These are phyloP conservation scores for Trichoderma gamsii DNA, from an alignment of 495 filamentous ascomycete genomes.

Conservation along the genomic window DNA sequence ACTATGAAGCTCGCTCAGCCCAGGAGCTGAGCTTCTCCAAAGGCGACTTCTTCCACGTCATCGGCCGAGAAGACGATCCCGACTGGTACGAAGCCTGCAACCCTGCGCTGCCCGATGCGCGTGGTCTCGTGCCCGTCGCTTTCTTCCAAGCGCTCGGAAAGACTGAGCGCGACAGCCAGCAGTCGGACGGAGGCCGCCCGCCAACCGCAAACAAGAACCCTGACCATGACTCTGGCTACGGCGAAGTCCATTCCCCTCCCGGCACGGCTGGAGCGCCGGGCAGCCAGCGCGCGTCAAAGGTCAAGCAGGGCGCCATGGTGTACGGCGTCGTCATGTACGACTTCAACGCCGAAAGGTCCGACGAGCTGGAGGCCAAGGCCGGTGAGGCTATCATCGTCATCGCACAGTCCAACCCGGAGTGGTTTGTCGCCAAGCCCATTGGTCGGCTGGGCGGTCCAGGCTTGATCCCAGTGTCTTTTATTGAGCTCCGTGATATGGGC, in stretches of 20 bases:
- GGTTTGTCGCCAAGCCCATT: constrained; percentile 99
- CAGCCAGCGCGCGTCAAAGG: constrained; percentile 44
- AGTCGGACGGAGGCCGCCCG: constrained; percentile 61
- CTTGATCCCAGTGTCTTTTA: constrained; percentile 92
- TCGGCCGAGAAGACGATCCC: constrained; percentile 86
- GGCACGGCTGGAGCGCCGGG: not conserved
- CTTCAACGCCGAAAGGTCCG: constrained; percentile 88
- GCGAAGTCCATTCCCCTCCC: constrained; percentile 46
- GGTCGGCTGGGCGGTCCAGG: constrained; percentile 89
- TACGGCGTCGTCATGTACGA: constrained; percentile 97
- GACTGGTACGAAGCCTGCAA: constrained; percentile 99
- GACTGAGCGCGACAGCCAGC: constrained; percentile 78
- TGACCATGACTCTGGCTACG: constrained; percentile 75
- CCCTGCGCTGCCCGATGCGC: constrained; percentile 77
- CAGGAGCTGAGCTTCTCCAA: constrained; percentile 86
- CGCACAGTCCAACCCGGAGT: constrained; percentile 98
- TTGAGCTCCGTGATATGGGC: constrained; percentile 92
- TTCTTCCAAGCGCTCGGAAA: constrained; percentile 91
- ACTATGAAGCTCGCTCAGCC: constrained; percentile 69
- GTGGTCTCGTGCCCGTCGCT: constrained; percentile 85
- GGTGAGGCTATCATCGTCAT: constrained; percentile 98
- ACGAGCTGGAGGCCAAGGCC: constrained; percentile 89
- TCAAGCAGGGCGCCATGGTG: constrained; percentile 78
- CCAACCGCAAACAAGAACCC: constrained; percentile 45
- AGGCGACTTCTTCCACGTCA: constrained; percentile 98